Evolutionary conservation across 2,329 filamentous ascomycete species (phyloP), one percentile per base, ranked within the genome.

Genomic region (Neonectria hederae): DNA sequence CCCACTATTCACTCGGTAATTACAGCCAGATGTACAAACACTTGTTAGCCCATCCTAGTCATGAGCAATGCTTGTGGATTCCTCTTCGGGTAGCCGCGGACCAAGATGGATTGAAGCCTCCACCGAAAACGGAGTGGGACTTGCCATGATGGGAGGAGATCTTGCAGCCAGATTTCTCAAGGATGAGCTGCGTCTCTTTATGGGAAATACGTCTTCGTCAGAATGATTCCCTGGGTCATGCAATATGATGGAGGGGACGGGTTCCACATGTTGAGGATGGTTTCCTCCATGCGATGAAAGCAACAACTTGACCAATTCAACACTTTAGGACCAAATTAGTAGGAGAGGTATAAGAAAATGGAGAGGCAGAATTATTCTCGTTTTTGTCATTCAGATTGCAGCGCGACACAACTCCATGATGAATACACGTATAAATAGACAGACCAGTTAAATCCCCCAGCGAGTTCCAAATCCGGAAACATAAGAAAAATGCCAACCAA

Each of bases 81-180:
- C 2, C 26, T 45, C 21, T 54, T 28, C 28, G 26, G 32, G 38
- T 49, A 49, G 17, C 24, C 14, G 49, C 49, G 24, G 28, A 48
- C n/a, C 14, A 17, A 28, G 40, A 22, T 35, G 35, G 57, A 51
- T 53, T 42, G 46, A 51, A 19, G 26, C 10, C 11, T 28, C 45
- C 17, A 21, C 26, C 49, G 13, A 14, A 26, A 19, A 24, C 22
- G 24, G n/a, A 26, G 24, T 10, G n/a, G 40, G 26, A 56, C 54
- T 56, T 56, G 54, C 46, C 40, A 56, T 56, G 54, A 56, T 56
- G 48, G n/a, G 35, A 38, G 35, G 13, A 38, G 35, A 17, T 5
- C 35, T n/a, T n/a, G 5, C 32, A 5, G 5, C 32, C 13, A 35
- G 7, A 5, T 17, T 3, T 17, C 14, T 35, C 1, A 6, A 35